phyloP scores from a whole-genome alignment of 345 rosid genomes.

The Raphanus sativus region DNA sequence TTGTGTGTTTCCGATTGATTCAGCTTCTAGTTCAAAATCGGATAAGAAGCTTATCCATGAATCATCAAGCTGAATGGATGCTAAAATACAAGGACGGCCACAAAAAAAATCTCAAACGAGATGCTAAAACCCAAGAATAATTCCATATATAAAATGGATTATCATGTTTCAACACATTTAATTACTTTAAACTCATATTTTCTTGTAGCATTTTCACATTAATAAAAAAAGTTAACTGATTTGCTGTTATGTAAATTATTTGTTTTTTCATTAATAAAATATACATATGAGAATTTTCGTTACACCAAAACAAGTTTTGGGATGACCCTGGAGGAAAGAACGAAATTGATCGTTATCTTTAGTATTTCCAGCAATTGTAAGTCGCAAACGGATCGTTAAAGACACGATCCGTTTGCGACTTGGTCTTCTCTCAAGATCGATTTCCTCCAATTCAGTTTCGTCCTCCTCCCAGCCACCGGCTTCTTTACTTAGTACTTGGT shows the following conservation, averaged over 20 bases:
- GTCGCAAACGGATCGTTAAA: too few relatives aligned
- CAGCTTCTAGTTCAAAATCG: neutral
- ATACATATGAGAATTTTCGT: neutral
- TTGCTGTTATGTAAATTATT: neutral
- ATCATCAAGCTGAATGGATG: neutral
- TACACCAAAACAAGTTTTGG: neutral
- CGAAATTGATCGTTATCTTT: neutral
- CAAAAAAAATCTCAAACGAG: too few relatives aligned
- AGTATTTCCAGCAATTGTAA: neutral
- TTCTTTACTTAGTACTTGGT: too few relatives aligned
- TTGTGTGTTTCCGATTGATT: neutral
- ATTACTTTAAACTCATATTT: neutral
- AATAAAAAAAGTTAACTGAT: neutral
- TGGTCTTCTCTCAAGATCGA: too few relatives aligned
- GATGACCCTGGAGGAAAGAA: neutral
- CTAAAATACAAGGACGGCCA: neutral
- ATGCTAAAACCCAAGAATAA: neutral
- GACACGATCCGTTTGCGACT: too few relatives aligned
- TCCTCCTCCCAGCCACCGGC: too few relatives aligned
- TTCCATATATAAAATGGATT: neutral
- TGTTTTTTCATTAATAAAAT: neutral
- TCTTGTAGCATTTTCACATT: neutral
- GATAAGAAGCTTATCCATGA: neutral
- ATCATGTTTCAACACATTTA: neutral
- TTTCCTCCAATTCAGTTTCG: too few relatives aligned